phyloP scores from a whole-genome alignment of 169 alveolate genomes.

The Plasmodium yoelii region DNA sequence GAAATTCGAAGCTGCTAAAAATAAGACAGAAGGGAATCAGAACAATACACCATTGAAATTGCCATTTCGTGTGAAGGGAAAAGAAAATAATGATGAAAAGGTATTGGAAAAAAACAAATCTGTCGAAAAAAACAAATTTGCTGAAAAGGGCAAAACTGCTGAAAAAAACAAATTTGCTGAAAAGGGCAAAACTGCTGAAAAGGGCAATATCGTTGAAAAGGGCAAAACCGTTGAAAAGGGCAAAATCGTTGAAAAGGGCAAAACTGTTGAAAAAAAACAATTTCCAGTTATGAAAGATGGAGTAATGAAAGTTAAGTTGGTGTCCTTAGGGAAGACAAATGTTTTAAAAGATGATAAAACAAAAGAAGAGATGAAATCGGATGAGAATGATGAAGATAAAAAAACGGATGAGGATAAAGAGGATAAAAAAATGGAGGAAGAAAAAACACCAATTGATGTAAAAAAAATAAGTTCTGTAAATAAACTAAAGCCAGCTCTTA shows the following conservation, averaged over 20 bases:
- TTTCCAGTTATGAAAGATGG: neutral
- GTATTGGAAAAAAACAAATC: neutral
- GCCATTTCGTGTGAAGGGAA: too few species aligned
- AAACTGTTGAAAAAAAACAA: neutral
- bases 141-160: neutral
- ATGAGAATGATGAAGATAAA: neutral
- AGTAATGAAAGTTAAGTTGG: neutral
- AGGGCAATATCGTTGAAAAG: neutral
- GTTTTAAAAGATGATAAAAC: neutral
- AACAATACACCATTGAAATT: too few species aligned
- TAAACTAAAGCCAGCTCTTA: conserved; percentile 11
- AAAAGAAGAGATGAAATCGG: too few species aligned
- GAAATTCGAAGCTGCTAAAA: too few species aligned
- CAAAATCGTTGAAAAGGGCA: neutral
- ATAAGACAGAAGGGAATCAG: too few species aligned
- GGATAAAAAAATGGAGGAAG: neutral
- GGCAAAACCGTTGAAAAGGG: neutral
- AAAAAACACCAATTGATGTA: neutral
- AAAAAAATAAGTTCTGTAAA: neutral
- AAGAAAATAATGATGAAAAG: neutral
- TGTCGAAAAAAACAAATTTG: neutral
- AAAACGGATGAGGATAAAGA: neutral
- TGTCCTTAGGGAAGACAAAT: neutral
- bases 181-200: neutral
- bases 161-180: neutral